Evolutionary conservation across 2,329 filamentous ascomycete genomes (phyloP), one percentile per base, ranked within the genome.

Genomic region (Beauveria sp.): DNA sequence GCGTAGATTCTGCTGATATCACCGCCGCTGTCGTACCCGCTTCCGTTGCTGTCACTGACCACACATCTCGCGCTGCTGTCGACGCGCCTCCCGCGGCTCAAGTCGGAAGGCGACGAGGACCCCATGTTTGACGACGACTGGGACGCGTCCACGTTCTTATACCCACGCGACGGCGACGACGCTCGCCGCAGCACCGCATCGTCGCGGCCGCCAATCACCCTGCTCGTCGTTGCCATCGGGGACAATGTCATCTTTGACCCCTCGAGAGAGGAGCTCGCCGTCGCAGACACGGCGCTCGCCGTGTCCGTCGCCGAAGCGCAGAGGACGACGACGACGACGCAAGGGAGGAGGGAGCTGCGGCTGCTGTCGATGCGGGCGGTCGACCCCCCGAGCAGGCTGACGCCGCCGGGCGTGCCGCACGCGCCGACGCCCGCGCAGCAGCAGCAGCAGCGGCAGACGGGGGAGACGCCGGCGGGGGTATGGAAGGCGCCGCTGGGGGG

Each of bases 61-160:
- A 93, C 91, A 53, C 93, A 99, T 73, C 87, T 99, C 63, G 95
- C 95, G 3, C 88, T 99, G 52, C 86, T 97, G 64, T 87, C 90
- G 34, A 93, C 95, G 7, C 87, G 89, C 65, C 81, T 98, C 3
- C 95, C 95, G 8, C 84, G 86, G 28, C 81, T 97, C 57, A 91
- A 91, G 72, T 97, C 93, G 1, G 90, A 96, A 73, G 85, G 85
- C 62, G 93, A 98, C 75, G 95, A 99, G 77, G 95, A 99, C 68
- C 95, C 95, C 14, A 87, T 97, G 71, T 99, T 99, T 75, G 89
- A 97, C 77, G 95, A 99, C 76, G 95, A 99, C 77, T 99, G 95
- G 95, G 91, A 89, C 65, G 89, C 89, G 18, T 87, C 92, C 1
- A 81, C 85, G 20, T 87, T 86, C 62, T 78, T 99, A 34, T 99